Base-by-base conservation (phyloP, 495 filamentous ascomycete genomes). In the Hypoxylon rickii region DNA sequence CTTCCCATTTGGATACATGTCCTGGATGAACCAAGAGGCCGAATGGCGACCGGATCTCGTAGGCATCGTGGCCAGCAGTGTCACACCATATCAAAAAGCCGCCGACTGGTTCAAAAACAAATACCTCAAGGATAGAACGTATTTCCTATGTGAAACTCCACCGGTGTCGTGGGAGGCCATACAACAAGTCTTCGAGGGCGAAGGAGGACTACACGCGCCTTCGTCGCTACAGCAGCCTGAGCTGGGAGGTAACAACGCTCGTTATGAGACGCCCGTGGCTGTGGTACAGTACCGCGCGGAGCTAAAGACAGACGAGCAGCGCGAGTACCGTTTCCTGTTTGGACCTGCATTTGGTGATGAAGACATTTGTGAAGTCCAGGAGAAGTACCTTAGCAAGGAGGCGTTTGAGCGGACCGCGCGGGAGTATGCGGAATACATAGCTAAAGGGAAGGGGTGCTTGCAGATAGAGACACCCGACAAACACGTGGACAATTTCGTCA, bases 11-110 rank as follows among this genome's bases (percentile, higher is more conserved):
- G 80, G 80, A 20, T 81, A 81, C 69, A 81, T 80, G 77, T 82
- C 80, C 26, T 83, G 80, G 80, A 83, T 83, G 79, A 82, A 81
- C 67, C 80, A 83, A 59, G 76, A 75, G 22, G 80, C 75, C 39
- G 76, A 79, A 49, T 82, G 74, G 69, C 67, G 73, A 29, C 8
- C 57, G 13, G 73, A 81, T 16, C 65, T 83, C 12, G 66, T 71
- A 21, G 80, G 75, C 31, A 58, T 83, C 7, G 68, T 83, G 21
- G 75, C 68, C 38, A 80, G 66, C 68, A 73, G 74, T 48, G 71
- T 79, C 44, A 82, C 79, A 7, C 80, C 79, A 3, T 83, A 83
- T 65, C 80, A 83, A 48, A 81, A 79, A 61, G 76, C 77, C 5
- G 57, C 69, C 45, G 80, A 83, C 39, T 82, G 79, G 62, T 79